Evolutionary conservation across 2,329 filamentous ascomycete genomes (phyloP), one percentile per base, ranked within the genome.

Genomic region (Helminthosporium solani): DNA sequence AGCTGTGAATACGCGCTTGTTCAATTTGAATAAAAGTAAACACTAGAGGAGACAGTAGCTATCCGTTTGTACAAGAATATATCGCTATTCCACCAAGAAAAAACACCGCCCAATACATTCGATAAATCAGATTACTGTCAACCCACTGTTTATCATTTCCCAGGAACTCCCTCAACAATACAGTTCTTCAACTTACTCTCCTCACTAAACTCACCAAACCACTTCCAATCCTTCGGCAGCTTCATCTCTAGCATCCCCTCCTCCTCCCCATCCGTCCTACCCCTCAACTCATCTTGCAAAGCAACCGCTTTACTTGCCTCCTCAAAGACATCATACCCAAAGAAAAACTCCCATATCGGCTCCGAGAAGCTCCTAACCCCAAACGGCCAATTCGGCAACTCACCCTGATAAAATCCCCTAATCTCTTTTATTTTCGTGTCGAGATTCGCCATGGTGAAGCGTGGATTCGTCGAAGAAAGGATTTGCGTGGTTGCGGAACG

Each of bases 401-500:
- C 36, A 1, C 53, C 53, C 20, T 14, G 1, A 25, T 56, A 56
- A 21, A 56, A 56, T 23, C 39, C 40, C 3, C 50, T 19, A n/a
- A 53, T 49, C 27, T 53, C 42, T 5, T 30, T 47, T 11, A 12
- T 46, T 36, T 50, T 50, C 14, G 19, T 34, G 5, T 27, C 39
- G 8, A 56, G 20, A 1, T 40, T 33, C 4, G 43, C 50, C 50
- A 53, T 51, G 4, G 50, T 53, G 7, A 56, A 18, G 7, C 14
- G 18, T 8, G 47, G 50, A 23, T 50, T 52, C 15, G 38, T 47
- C 5, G 39, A 42, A 3, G 27, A 39, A 7, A 54, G 41, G 11
- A 56, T 52, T 38, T 54, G 53, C 20, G 50, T 50, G 12, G 53
- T 52, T 2, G 53, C 53, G 6, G 34, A 40, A 21, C 53, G 46